Evolutionary conservation across 1,139 yeast species (phyloP), one percentile per base, ranked within the genome.

Genomic region (Meyerozyma athensensis): DNA sequence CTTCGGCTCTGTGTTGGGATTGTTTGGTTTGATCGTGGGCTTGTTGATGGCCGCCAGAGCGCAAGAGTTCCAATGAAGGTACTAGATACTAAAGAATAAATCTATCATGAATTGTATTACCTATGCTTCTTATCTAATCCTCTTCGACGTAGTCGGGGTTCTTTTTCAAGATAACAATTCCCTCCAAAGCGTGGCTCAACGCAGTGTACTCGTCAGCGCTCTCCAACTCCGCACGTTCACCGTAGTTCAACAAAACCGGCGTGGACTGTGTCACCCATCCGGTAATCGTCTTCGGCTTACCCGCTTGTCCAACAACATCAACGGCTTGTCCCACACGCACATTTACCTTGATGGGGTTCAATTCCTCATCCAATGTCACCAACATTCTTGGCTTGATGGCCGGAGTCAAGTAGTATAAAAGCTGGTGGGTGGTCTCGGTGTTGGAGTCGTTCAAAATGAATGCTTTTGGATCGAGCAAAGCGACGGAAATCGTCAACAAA

Each of bases 261-360:
- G 98, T 92, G 5, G 95, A 86, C 58, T 94, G 98, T 1, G 99
- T 94, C 18, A 92, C 97, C 98, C 98, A 94, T 31, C 98, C 98
- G 4, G 98, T 94, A 36, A 94, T 94, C 19, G 97, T 90, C 69
- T 92, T 92, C 31, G 98, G 98, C 53, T 87, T 87, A 68, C 99
- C 98, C 0, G 97, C 98, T 62, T 90, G 97, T 26, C 98, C 98
- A 44, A 94, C 97, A 33, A 90, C 87, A 59, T 94, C 98, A 34
- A 94, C 98, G 4, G 98, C 97, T 67, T 92, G 97, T 47, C 98
- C 98, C 28, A 94, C 97, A 56, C 98, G 79, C 7, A 92, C 98
- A 52, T 89, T 92, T 9, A 92, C 97, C 69, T 92, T 92, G 48
- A 92, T 67, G 23, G 97, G 97, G 43, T 71, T 70, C 58, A 92